Conservation (phyloP, 148 eudicot genomes). For the Mesembryanthemum crystallinum region DNA sequence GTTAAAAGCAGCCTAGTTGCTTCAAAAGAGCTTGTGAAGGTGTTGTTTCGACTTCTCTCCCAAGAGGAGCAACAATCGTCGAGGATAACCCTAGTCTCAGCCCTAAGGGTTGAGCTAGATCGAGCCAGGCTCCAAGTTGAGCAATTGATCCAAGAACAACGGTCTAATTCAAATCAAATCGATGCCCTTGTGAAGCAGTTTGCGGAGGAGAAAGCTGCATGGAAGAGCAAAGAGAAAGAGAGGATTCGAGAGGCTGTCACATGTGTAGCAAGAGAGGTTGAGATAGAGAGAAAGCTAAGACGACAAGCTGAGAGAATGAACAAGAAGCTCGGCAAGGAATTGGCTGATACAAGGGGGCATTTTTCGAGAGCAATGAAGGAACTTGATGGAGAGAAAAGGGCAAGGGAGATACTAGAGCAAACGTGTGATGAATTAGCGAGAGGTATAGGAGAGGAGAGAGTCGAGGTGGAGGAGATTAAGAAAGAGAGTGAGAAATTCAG, state of each 20-base stretch:
- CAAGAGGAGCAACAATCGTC: conserved; percentile 59
- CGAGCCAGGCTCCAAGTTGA: conserved; percentile 41
- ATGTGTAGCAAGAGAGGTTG: conserved; percentile 54
- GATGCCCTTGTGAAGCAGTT: conserved; percentile 39
- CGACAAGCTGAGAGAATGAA: conserved; percentile 72
- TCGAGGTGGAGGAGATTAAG: conserved; percentile 67
- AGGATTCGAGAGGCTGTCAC: conserved; percentile 49
- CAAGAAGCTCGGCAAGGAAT: conserved; percentile 73
- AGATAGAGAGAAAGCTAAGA: conserved; percentile 67
- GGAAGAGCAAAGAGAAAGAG: conserved; percentile 60
- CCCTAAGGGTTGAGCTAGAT: conserved; percentile 40
- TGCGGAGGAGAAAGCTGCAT: conserved; percentile 54
- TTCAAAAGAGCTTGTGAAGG: conserved; percentile 43
- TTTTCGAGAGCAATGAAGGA: conserved; percentile 48
- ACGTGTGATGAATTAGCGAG: conserved; percentile 79
- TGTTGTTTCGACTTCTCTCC: conserved; percentile 34
- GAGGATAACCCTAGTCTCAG: conserved; percentile 55
- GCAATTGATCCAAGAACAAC: conserved; percentile 53
- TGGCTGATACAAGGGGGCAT: conserved; percentile 54
- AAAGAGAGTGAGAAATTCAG: conserved; percentile 52
- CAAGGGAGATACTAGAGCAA: conserved; percentile 73
- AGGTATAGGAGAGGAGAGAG: conserved; percentile 76
- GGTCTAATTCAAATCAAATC: conserved; percentile 32
- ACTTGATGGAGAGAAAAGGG: conserved; percentile 59
- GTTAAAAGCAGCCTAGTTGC: conserved; percentile 54